phyloP scores from a whole-genome alignment of 2,329 filamentous ascomycete genomes.

The Amylocarpus encephaloides region DNA sequence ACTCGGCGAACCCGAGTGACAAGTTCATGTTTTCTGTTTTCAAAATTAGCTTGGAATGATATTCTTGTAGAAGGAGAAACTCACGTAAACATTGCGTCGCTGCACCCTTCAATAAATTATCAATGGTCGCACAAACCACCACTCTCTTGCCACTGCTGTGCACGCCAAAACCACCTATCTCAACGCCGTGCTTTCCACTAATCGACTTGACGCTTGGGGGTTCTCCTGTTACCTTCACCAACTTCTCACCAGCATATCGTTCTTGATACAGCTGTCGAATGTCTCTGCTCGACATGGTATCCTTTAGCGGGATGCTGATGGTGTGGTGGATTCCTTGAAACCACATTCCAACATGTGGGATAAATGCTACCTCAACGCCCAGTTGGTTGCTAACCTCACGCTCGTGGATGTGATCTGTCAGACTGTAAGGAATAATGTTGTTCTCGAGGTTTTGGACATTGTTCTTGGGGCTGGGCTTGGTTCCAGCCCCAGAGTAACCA shows the following conservation, averaged over 20 bases:
- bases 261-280: constrained; percentile 95
- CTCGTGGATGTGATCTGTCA: constrained; percentile 95
- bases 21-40: constrained; percentile 82
- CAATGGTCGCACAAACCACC: constrained; percentile 89
- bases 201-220: constrained; percentile 81
- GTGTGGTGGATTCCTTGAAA: constrained; percentile 94
- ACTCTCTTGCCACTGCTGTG: constrained; percentile 83
- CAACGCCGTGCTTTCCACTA: constrained; percentile 76
- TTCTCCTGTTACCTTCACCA: constrained; percentile 88
- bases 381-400: constrained; percentile 79
- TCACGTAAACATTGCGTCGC: constrained; percentile 87
- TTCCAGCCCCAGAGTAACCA: constrained; percentile 91
- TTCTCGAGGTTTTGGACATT: constrained; percentile 74
- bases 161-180: constrained; percentile 94
- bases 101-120: constrained; percentile 89
- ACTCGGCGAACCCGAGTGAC: constrained; percentile 81
- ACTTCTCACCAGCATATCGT: constrained; percentile 88
- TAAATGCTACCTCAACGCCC: constrained; percentile 69
- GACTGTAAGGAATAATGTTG: constrained; percentile 85
- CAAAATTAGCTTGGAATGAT: constrained; percentile 11
- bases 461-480: constrained; percentile 91
- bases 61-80: constrained; percentile 29
- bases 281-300: constrained; percentile 83
- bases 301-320: constrained; percentile 80
- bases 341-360: constrained; percentile 93